Percentiles rank a stretch among this genome's conserved stretches.
These are phyloP conservation scores for Mycena citricolor DNA, from an alignment of 1,284 basidiomycete genomes.

Conservation along the genomic window DNA sequence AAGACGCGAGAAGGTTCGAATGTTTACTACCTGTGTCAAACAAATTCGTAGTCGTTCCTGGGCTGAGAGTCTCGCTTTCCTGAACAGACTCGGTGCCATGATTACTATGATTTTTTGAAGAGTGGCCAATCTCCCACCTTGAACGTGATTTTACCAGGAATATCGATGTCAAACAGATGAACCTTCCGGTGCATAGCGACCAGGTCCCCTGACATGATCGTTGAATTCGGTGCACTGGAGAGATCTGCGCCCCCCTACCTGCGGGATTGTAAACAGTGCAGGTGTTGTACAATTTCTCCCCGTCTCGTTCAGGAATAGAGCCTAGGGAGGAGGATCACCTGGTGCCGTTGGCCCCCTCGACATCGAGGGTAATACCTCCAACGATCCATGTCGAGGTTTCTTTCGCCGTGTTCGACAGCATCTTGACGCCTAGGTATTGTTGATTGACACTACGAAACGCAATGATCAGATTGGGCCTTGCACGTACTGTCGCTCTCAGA, in stretches of 20 bases:
- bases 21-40: slow-evolving; percentile 79
- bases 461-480: not conserved
- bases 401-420: slow-evolving; percentile 83
- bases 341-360: too few relatives aligned
- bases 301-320: slow-evolving; percentile 86
- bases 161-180: slow-evolving; percentile 98
- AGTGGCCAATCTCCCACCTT: slow-evolving; percentile 57
- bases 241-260: slow-evolving; percentile 55
- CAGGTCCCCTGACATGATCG: slow-evolving; percentile 61
- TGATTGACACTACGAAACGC: too few relatives aligned
- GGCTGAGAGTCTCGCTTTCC: slow-evolving; percentile 93
- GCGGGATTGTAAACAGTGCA: slow-evolving; percentile 87
- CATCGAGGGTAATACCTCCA: slow-evolving; percentile 65
- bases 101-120: not conserved
- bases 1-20: not conserved
- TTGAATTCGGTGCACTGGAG: not conserved
- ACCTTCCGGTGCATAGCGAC: slow-evolving; percentile 92
- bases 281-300: slow-evolving; percentile 87
- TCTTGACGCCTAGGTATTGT: slow-evolving; percentile 60
- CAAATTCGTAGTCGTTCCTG: slow-evolving; percentile 73
- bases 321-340: slow-evolving; percentile 44
- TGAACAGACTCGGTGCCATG: slow-evolving; percentile 33
- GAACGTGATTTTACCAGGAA: slow-evolving; percentile 95
- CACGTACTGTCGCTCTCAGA: slow-evolving; percentile 63
- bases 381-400: slow-evolving; percentile 86